These are phyloP conservation scores for Schizosaccharomyces octosporus DNA, from an alignment of 805 yeast species.

Conservation along the genomic window DNA sequence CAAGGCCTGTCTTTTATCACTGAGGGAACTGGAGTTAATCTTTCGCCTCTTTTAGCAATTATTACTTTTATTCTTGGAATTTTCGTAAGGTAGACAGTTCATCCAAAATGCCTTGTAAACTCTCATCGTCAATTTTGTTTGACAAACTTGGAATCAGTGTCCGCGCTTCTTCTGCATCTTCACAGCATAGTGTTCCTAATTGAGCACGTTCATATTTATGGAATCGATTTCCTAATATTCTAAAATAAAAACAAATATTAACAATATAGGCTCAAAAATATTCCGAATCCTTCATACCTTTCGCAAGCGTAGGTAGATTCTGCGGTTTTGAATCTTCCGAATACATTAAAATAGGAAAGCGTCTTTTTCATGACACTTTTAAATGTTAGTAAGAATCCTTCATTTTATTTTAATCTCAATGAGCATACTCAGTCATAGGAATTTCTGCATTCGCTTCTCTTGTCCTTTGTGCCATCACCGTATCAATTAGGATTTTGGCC, in stretches of 20 bases:
- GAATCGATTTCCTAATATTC: constrained; percentile 30
- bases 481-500: constrained; percentile 52
- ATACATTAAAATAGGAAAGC: constrained; percentile 42
- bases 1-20: too few relatives aligned
- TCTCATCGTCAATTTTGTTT: constrained; percentile 46
- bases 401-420: not conserved
- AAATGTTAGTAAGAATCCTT: not conserved
- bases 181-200: constrained; percentile 26
- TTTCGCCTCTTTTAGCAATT: not conserved
- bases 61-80: not conserved
- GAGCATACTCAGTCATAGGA: constrained; percentile 7
- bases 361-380: constrained; percentile 48
- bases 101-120: constrained; percentile 22
- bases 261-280: not conserved
- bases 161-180: constrained; percentile 68
- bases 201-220: constrained; percentile 75
- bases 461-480: constrained; percentile 43
- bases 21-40: too few relatives aligned
- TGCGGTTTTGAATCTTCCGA: constrained; percentile 56
- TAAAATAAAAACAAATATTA: not conserved
- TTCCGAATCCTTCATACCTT: constrained; percentile 12
- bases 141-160: constrained; percentile 56
- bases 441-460: constrained; percentile 21
- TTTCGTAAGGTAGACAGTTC: not conserved
- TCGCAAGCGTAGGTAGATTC: constrained; percentile 65